Conservation (phyloP, 2,329 filamentous ascomycete genomes). For the Salinomyces thailandicus region DNA sequence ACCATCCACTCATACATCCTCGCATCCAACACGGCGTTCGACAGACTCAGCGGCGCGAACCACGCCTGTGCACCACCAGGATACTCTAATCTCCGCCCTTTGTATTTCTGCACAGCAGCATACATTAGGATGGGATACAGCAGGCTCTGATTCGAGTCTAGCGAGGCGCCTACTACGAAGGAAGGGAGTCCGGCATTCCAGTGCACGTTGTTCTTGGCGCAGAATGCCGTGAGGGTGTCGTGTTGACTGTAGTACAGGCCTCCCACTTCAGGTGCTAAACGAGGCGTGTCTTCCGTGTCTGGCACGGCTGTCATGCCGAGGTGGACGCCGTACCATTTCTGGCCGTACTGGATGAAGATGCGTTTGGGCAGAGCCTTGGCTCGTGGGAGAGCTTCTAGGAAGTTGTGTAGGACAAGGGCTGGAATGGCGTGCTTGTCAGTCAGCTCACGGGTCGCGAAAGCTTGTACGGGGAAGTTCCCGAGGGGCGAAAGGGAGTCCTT, state of each 20-base stretch:
- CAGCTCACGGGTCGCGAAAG: too few relatives aligned
- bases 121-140: conserved; percentile 5
- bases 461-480: neutral
- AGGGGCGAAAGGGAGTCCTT: neutral
- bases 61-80: conserved; percentile 5
- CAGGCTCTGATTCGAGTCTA: conserved; percentile 3
- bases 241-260: conserved; percentile 9
- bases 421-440: neutral
- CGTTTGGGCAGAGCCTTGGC: conserved; percentile 4
- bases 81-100: conserved; percentile 3
- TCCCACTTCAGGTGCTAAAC: neutral
- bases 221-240: conserved; percentile 4
- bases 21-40: conserved; percentile 4
- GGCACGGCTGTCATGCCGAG: conserved; percentile 6
- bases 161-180: conserved; percentile 3
- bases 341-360: conserved; percentile 5
- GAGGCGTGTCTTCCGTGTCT: conserved; percentile 5
- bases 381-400: conserved; percentile 4
- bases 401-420: conserved; percentile 4
- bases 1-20: conserved; percentile 7
- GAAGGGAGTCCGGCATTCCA: conserved; percentile 6
- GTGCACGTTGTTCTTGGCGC: conserved; percentile 3
- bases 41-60: conserved; percentile 4
- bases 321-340: conserved; percentile 9
- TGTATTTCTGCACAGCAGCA: conserved; percentile 6